Conservation (phyloP, 169 alveolate species). For the Plasmodium coatneyi region DNA sequence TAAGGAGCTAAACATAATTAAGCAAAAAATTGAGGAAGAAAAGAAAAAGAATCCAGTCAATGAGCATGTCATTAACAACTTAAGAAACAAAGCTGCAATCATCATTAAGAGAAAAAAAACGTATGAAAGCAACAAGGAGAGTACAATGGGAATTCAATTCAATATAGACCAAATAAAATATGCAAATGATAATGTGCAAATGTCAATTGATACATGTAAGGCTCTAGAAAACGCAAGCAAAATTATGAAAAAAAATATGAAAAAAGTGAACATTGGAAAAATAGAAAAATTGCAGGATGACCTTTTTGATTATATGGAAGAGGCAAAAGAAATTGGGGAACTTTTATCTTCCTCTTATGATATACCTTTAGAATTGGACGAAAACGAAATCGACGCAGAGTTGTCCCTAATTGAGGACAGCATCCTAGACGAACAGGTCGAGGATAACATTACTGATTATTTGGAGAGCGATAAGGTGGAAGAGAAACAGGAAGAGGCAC, state of each 20-base stretch:
- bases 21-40: conserved; percentile 74
- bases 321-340: conserved; percentile 70
- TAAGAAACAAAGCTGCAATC: conserved; percentile 66
- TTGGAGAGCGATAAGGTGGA: conserved; percentile 37
- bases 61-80: conserved; percentile 39
- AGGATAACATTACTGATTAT: conserved; percentile 49
- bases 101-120: conserved; percentile 51
- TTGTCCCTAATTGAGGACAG: conserved; percentile 66
- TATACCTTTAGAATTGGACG: conserved; percentile 57
- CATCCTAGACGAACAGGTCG: conserved; percentile 63
- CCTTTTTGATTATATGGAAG: conserved; percentile 66
- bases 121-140: conserved; percentile 70
- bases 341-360: conserved; percentile 56
- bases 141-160: conserved; percentile 73
- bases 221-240: conserved; percentile 54
- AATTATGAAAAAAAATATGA: conserved; percentile 67
- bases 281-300: conserved; percentile 76
- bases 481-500: background rate
- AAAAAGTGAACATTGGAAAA: conserved; percentile 67
- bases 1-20: conserved; percentile 67
- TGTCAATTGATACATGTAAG: conserved; percentile 73
- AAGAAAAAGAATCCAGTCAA: conserved; percentile 56
- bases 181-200: conserved; percentile 72
- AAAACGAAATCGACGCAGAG: conserved; percentile 74
- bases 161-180: conserved; percentile 72